Evolutionary conservation across 257 asterid genomes (phyloP), one percentile per base, ranked within the genome.

Genomic region (Solanum chiquidenum): DNA sequence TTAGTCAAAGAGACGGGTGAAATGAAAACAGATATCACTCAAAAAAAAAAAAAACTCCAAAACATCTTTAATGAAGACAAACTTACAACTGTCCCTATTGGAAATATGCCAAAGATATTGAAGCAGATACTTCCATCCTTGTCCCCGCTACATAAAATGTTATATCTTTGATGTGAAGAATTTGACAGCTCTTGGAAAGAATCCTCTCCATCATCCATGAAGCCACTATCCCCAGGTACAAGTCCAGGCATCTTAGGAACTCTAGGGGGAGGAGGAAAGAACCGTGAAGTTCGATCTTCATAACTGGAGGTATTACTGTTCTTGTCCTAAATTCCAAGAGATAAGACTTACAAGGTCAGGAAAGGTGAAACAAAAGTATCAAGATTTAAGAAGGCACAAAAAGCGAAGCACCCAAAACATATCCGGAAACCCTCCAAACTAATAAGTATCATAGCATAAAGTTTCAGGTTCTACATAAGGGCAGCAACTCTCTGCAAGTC

Each of bases 141-240:
- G 90, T 97, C 99, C 88, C 95, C 99, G 90, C 99, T 97, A 91
- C 98, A 95, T 89, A 97, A 91, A 85, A 97, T 95, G 93, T 94
- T 96, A 89, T 95, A 94, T 82, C 93, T 95, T 86, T 91, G 95
- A 62, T 92, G 92, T 23, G 98, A 93, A 88, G 99, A 92, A 91
- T 96, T 97, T 83, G 95, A 94, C 62, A 97, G 94, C 92, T 97
- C 99, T 92, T 91, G 91, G 90, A 93, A 94, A 49, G 98, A 89
- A 90, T 94, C 95, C 85, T 93, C 98, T 89, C 88, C 91, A 86
- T 94, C 98, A 90, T 97, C 99, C 93, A 92, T 91, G 91, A 94
- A 92, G 74, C 98, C 94, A 92, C 91, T 92, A 89, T 97, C 99
- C 71, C 94, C 98, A 77, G 98, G 92, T 73, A 96, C 95, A 89